These are phyloP conservation scores for Violaceomyces palustris DNA, from an alignment of 1,284 basidiomycete species.

Conservation along the genomic window DNA sequence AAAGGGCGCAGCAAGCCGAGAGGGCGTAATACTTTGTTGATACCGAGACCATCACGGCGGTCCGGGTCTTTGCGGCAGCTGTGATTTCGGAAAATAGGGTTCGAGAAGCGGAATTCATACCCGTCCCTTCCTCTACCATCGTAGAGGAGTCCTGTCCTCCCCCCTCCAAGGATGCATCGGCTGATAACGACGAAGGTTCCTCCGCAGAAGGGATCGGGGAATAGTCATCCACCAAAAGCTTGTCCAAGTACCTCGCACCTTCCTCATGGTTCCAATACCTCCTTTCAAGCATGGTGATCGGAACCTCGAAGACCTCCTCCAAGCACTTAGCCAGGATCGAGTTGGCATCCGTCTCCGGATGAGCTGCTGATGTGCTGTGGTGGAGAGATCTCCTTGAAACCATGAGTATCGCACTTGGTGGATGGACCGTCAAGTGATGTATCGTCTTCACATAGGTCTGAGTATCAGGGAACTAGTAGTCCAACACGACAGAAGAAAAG, in stretches of 20 bases:
- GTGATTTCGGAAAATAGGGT: too few relatives aligned
- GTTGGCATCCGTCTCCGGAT: not conserved
- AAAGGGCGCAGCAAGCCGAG: constrained; percentile 74
- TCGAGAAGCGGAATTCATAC: too few relatives aligned
- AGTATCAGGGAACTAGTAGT: constrained; percentile 56
- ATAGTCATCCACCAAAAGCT: constrained; percentile 71
- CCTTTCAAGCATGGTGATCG: constrained; percentile 66
- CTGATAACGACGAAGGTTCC: too few relatives aligned
- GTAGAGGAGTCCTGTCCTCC: too few relatives aligned
- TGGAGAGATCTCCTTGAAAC: constrained; percentile 4
- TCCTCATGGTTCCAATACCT: constrained; percentile 74
- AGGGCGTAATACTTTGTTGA: constrained; percentile 73
- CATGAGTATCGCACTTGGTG: constrained; percentile 67
- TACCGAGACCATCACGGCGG: constrained; percentile 23
- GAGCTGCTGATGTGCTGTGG: not conserved
- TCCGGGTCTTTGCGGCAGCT: constrained; percentile 14
- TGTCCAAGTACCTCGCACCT: constrained; percentile 70
- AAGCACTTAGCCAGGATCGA: constrained; percentile 65
- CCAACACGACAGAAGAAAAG: constrained; percentile 8
- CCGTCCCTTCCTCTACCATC: too few relatives aligned
- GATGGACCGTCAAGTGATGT: constrained; percentile 74
- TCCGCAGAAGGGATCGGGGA: too few relatives aligned
- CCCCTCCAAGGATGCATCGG: too few relatives aligned
- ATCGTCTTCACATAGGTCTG: constrained; percentile 74
- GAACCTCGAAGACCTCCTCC: constrained; percentile 64